Base-by-base conservation (phyloP, 163 green algal genomes). In the Scenedesmus sp. region DNA sequence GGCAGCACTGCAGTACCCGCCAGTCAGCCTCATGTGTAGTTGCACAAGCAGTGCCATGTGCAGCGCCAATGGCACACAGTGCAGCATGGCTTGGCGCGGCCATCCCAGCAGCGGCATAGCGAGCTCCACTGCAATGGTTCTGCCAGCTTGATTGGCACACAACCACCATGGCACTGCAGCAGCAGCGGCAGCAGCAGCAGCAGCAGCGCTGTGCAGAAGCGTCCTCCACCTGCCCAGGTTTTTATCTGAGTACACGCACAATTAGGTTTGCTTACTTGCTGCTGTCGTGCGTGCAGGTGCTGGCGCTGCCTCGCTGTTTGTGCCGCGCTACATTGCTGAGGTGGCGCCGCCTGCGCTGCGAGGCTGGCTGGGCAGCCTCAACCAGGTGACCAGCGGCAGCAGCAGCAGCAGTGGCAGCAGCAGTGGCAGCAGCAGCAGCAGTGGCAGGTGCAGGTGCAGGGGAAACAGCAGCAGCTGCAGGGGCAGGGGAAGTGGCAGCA, bases 251-350 rank as follows among this genome's bases (percentile, higher is more conserved):
- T 46, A 46, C 34, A 46, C 34, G 34, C 34, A 46, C 34, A 46
- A 46, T 46, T 46, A 46, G 34, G 34, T 46, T 46, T 46, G 34
- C 34, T 46, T 46, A 46, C 34, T 2, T 81, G 62, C 26, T 79
- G 62, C 52, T 77, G 26, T 20, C 62, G 60, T 66, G 81, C 52
- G 62, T 89, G 73, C 89, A 93, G 95, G 93, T 23, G 92, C 90
- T 20, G 96, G 96, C 20, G 94, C 93, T 20, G 94, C 93, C 9
- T 95, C 91, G 0, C 93, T 97, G 77, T 93, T 94, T 59, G 92
- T 94, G 66, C 96, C 96, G 0, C 92, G 96, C 16, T 97, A 97
- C 86, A 81, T 97, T 0, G 86, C 91, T 18, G 96, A 97, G 73
- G 94, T 96, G 8, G 85, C 96, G 0, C 95, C 95, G 0, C 46